Percentiles rank a stretch among this genome's conserved stretches.
Conservation (phyloP, 2,329 filamentous ascomycete species). For the Sporothrix brunneoviolacea region DNA sequence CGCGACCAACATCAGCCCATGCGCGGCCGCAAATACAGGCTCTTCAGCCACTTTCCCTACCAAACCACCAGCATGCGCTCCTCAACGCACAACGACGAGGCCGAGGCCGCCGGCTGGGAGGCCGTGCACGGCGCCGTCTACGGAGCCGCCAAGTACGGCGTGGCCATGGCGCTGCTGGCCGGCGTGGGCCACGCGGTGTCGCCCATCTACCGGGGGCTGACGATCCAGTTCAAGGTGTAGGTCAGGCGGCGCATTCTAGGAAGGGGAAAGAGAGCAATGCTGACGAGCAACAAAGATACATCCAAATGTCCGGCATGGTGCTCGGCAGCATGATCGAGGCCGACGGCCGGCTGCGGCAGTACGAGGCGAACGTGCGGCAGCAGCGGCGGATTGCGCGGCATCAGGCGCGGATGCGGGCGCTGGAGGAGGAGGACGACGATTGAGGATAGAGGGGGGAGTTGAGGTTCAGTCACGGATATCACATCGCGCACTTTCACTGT, state of each 20-base stretch:
- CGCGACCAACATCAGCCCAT: background rate
- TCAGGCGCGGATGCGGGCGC: conserved; percentile 36
- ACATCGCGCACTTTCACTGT: background rate
- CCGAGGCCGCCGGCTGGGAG: conserved; percentile 64
- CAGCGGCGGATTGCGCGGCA: conserved; percentile 58
- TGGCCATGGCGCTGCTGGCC: conserved; percentile 55
- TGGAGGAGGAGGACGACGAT: conserved; percentile 16
- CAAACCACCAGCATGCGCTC: conserved; percentile 32
- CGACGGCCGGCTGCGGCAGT: conserved; percentile 59
- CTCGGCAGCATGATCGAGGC: conserved; percentile 71
- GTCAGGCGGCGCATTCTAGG: conserved; percentile 22
- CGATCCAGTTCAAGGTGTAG: conserved; percentile 72
- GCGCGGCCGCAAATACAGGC: background rate
- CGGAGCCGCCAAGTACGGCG: conserved; percentile 67
- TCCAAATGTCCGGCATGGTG: conserved; percentile 85
- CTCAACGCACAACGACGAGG: conserved; percentile 57
- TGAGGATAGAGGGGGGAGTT: background rate
- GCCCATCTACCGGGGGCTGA: conserved; percentile 65
- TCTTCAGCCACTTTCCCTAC: too few species aligned
- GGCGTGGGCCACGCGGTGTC: conserved; percentile 57
- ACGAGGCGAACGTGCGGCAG: conserved; percentile 59
- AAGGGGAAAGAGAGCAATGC: background rate
- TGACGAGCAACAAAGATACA: too few species aligned
- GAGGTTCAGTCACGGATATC: too few species aligned
- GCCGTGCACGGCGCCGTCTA: conserved; percentile 59